Evolutionary conservation across 768 basidiomycete species (phyloP), one percentile per base, ranked within the genome.

Genomic region (Gymnopilus junonius): DNA sequence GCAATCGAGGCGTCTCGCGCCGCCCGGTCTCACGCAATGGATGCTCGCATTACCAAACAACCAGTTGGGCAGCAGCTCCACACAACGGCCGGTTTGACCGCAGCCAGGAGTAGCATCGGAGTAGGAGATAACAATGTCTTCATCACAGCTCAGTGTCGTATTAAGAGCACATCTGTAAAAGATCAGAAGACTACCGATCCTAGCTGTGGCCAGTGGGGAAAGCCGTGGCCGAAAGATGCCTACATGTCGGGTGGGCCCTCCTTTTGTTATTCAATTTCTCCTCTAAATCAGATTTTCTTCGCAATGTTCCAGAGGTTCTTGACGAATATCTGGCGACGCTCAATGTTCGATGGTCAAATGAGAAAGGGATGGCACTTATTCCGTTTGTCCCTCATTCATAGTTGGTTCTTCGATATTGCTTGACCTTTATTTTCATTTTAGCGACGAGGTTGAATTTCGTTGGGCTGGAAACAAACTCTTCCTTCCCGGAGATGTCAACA

Each of bases 381-480:
- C n/a, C 23, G 45, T 50, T 11, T 8, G 48, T 51, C 35, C 12
- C 7, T 42, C 17, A 58, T 42, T 32, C 29, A 23, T 20, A 50
- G 1, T 10, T 42, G 4, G 37, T n/a, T 66, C 55, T 21, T 35
- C n/a, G 2, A n/a, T 27, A 8, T 46, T 48, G 50, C 48, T 46
- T 56, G 10, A 21, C 59, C 59, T 12, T 48, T 34, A 4, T 15
- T 25, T 3, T 21, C n/a, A 17, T 32, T 27, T 17, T 34, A 66
- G 65, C 1, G 58, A 63, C 39, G 65, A 66, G 39, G 65, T 66
- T 35, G 65, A 66, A 34, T 57, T 66, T 32, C 58, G 61, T 25
- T 66, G 65, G 65, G 42, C 57, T 25, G 65, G 65, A 23, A 66
- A 66, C 48, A 66, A 66, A 25, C 21, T 66, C 27, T 66, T 66